A percentile compares a stretch with the other conserved stretches of the same genome.
phyloP scores from a whole-genome alignment of 306 rosid species.

The Prunus mume region DNA sequence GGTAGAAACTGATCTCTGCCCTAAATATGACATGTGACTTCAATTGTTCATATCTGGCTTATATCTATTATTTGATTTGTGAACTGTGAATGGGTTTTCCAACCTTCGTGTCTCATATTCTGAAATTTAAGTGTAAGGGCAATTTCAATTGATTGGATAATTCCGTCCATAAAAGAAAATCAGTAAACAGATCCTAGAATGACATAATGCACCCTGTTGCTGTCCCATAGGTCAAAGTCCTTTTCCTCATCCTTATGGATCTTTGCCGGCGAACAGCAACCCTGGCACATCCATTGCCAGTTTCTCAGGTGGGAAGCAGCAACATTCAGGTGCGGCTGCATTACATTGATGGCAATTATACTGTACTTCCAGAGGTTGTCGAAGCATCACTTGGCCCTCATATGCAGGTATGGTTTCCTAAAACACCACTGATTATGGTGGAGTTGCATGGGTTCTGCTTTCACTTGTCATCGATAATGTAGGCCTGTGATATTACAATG shows the following conservation, averaged over 20 bases:
- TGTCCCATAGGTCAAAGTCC: conserved; percentile 72
- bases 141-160: not conserved
- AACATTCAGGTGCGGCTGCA: conserved; percentile 91
- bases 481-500: not conserved
- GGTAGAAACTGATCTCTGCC: conserved; percentile 39
- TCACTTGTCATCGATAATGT: not conserved
- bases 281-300: conserved; percentile 77
- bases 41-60: not conserved
- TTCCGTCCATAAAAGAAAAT: not conserved
- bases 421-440: conserved; percentile 3
- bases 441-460: conserved; percentile 1
- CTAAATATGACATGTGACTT: not conserved
- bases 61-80: not conserved
- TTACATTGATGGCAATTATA: conserved; percentile 90
- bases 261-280: conserved; percentile 80
- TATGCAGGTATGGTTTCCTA: conserved; percentile 65
- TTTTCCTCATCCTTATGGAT: conserved; percentile 83
- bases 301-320: conserved; percentile 86
- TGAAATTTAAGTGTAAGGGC: not conserved
- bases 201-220: conserved; percentile 23
- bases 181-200: conserved; percentile 1
- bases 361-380: conserved; percentile 89
- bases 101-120: conserved; percentile 2
- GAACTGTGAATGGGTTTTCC: not conserved
- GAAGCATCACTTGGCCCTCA: conserved; percentile 95